Evolutionary conservation across 1,139 yeast genomes (phyloP).

Genomic region (Suhomyces bribrorum): DNA sequence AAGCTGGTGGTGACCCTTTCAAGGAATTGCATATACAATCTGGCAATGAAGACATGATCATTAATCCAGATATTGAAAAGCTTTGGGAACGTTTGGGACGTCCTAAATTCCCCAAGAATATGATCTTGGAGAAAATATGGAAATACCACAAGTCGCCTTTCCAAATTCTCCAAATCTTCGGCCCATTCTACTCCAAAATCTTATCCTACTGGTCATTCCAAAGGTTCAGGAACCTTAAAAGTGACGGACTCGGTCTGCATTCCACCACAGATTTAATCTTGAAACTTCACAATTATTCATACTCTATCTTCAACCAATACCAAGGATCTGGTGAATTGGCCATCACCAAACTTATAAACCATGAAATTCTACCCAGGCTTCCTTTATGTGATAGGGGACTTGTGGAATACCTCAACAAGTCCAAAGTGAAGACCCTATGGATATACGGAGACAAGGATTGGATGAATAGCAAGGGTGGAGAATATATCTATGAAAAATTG

Average conservation of each 20-base stretch:
- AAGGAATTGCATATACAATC: conserved; percentile 17
- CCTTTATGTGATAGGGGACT: conserved; percentile 48
- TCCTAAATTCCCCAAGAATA: conserved; percentile 42
- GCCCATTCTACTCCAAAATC: conserved; percentile 45
- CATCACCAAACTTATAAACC: conserved; percentile 43
- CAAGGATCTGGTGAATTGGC: conserved; percentile 51
- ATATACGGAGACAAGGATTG: conserved; percentile 48
- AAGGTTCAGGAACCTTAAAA: conserved; percentile 36
- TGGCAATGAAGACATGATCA: conserved; percentile 16
- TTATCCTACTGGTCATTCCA: conserved; percentile 47
- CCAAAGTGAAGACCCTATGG: conserved; percentile 34
- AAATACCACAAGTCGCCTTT: conserved; percentile 43
- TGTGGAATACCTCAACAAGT: conserved; percentile 28
- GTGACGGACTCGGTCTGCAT: background rate
- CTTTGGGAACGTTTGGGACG: conserved; percentile 40
- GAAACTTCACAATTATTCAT: conserved; percentile 44
- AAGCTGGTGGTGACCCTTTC: conserved; percentile 24
- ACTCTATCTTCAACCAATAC: conserved; percentile 46
- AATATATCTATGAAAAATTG: conserved; percentile 32
- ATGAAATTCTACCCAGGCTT: conserved; percentile 41
- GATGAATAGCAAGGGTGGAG: conserved; percentile 48
- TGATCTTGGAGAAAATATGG: conserved; percentile 39
- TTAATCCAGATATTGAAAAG: conserved; percentile 23
- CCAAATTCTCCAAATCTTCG: conserved; percentile 38
- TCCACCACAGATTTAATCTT: conserved; percentile 26